Base-by-base conservation (phyloP, 2,329 filamentous ascomycete species). In the Akanthomyces muscarius region DNA sequence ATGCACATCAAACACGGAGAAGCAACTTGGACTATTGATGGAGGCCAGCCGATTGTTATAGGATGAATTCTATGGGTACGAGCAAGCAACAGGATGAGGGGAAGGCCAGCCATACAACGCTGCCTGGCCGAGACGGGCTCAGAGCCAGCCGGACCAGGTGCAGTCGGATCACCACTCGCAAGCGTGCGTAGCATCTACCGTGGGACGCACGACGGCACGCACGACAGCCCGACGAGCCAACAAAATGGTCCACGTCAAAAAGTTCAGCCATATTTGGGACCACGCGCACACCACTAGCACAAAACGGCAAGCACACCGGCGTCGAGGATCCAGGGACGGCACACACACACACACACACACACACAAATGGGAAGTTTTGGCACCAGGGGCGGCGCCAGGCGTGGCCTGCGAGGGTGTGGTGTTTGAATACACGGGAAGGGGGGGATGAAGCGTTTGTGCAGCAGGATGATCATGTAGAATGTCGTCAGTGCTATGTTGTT, bases 241-340 rank as follows among this genome's bases (percentile, higher is more conserved):
- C 53, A 44, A 55, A 56, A 44, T 23, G 18, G n/a, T 16, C 38
- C 25, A 41, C 53, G 53, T 28, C 41, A 8, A 56, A 14, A 5
- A 18, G n/a, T 45, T 33, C 38, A 48, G 55, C 42, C 42, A 58
- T 50, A 13, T 48, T 30, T 47, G 21, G 30, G 47, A 6, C 55
- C 55, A 57, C 51, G 50, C 53, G 54, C 54, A 55, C 53, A 47
- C 55, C 42, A 36, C 42, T 36, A 57, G 47, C 55, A 57, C 55
- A n/a, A 57, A 57, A 25, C 10, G 28, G 25, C 25, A 56, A 25
- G n/a, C 30, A 50, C n/a, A 36, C 44, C 44, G 14, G 55, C 30
- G 56, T 8, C 45, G 56, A 51, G 33, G 42, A 36, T 41, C 7
- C 42, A 44, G 57, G 45, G 45, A 42, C 47, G 47, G 47, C 55